Evolutionary conservation across 805 yeast species (phyloP), one percentile per base, ranked within the genome.

Genomic region (Yarrowia sp.): DNA sequence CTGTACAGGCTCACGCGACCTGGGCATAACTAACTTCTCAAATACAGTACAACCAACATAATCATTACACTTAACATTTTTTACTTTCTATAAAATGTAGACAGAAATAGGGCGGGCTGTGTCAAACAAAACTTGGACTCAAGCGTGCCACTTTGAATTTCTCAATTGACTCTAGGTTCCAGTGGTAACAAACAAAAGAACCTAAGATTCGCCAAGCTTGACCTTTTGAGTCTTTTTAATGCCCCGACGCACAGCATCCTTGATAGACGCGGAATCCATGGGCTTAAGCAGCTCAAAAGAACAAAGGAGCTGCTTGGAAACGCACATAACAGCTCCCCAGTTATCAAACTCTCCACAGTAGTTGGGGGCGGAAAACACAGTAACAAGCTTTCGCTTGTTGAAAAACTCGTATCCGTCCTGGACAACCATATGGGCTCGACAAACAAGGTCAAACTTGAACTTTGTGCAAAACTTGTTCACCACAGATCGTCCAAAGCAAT

Each of bases 291-390:
- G 80, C 73, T 92, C 98, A 76, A 92, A 92, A 66, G 92, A 87
- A 75, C 98, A 92, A 64, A 92, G 77, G 69, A 92, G 79, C 70
- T 92, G 96, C 68, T 90, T 96, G 67, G 89, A 84, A 14, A 92
- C 97, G 69, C 95, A 86, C 97, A 92, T 91, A 4, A 92, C 97
- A 1, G 97, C 98, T 31, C 96, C 96, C 96, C 96, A 90, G 72
- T 90, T 90, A 73, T 89, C 88, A 71, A 86, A 86, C 72, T 86
- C 90, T 14, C 90, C 89, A 71, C 89, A 86, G 72, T 86, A 86
- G 73, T 86, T 86, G 10, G 89, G 90, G 1, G 90, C 90, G 39
- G 84, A 80, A 71, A 86, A 86, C 15, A 86, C 88, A 0, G 90
- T 86, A 28, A 86, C 89, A 67, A 86, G 78, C n/a, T 86, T 83